phyloP scores from a whole-genome alignment of 768 basidiomycete species.

The Auriscalpium orientale region DNA sequence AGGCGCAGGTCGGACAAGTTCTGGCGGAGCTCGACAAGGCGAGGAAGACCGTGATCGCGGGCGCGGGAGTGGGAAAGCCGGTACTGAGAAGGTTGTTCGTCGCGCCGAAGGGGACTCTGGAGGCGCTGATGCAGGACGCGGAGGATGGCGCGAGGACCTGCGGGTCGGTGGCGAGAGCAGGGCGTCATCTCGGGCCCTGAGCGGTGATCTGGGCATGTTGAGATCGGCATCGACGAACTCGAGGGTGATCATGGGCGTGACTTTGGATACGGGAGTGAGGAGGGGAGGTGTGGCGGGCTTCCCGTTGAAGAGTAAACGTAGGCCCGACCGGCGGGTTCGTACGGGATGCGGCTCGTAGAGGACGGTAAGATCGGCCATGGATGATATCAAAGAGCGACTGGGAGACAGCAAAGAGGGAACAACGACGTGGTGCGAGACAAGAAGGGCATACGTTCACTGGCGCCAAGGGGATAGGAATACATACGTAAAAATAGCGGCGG shows the following conservation, averaged over 20 bases:
- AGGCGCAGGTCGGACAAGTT: constrained; percentile 53
- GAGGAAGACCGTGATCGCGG: background rate
- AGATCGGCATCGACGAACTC: background rate
- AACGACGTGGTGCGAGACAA: too few relatives aligned
- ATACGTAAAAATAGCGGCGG: too few relatives aligned
- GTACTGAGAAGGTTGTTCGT: background rate
- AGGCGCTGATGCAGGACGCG: constrained; percentile 1
- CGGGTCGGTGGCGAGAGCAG: background rate
- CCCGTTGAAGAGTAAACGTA: background rate
- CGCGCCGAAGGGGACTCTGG: background rate
- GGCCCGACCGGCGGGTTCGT: background rate
- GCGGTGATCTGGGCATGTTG: background rate
- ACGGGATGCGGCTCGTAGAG: background rate
- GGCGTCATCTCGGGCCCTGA: background rate
- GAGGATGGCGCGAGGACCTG: background rate
- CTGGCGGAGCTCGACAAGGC: constrained; percentile 11
- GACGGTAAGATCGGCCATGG: background rate
- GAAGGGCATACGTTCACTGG: too few relatives aligned
- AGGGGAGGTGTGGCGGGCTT: background rate
- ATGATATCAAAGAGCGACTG: background rate
- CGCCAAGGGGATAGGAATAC: too few relatives aligned
- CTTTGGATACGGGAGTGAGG: background rate
- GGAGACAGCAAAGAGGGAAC: background rate
- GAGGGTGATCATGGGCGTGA: background rate
- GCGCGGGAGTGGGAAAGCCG: background rate